These are phyloP conservation scores for Leptomonas pyrrhocoris DNA, from an alignment of 208 protist species.

Conservation along the genomic window DNA sequence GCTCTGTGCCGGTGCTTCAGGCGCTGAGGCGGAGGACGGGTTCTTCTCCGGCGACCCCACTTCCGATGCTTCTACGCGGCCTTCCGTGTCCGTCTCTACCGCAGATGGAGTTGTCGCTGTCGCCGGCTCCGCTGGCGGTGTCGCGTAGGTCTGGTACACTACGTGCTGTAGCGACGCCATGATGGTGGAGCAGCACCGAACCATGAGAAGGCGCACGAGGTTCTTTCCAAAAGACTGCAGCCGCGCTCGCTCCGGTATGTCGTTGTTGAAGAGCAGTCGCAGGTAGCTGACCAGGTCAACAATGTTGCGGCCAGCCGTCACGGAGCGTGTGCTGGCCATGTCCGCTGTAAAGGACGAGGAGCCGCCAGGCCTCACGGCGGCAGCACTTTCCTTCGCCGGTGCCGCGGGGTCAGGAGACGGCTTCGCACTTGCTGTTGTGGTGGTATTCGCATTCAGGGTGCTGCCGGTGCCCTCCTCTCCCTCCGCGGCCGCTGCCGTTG, in stretches of 20 bases:
- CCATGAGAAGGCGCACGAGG: slow-evolving; percentile 60
- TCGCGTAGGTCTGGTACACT: slow-evolving; percentile 49
- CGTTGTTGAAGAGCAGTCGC: slow-evolving; percentile 51
- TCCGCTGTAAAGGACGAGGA: slow-evolving; percentile 36
- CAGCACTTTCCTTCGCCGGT: no score
- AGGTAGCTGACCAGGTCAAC: slow-evolving; percentile 71
- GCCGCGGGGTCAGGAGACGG: neutral
- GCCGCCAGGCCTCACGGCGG: neutral
- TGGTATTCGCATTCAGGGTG: neutral
- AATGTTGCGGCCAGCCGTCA: slow-evolving; percentile 29
- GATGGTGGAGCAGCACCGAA: slow-evolving; percentile 79
- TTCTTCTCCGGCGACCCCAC: neutral
- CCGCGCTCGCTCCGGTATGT: slow-evolving; percentile 60
- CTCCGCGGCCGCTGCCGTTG: neutral
- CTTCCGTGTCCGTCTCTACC: neutral
- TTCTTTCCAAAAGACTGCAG: slow-evolving; percentile 68
- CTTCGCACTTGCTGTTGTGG: neutral
- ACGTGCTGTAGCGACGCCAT: slow-evolving; percentile 70
- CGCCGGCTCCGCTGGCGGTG: neutral
- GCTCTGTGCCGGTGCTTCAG: neutral
- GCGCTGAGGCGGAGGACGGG: neutral
- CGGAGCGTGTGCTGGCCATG: slow-evolving; percentile 2
- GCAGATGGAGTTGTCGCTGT: neutral
- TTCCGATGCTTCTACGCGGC: neutral
- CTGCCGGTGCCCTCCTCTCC: neutral